Conservation (phyloP, 148 eudicot genomes). For the Chenopodium formosanum region DNA sequence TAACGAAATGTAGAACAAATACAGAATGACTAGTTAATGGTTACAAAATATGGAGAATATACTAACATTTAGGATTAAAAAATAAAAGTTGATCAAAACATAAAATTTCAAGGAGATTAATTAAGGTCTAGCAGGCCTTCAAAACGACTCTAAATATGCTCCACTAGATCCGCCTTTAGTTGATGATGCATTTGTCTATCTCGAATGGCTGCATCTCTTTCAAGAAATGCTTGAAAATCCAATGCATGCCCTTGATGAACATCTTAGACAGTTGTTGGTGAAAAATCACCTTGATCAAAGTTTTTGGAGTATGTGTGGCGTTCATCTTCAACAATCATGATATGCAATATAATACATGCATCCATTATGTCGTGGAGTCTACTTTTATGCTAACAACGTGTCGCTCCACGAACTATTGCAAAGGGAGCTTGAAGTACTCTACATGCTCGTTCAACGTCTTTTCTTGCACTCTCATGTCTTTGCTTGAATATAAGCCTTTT, state of each 20-base stretch:
- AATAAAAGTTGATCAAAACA: too few species aligned
- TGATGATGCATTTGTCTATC: not conserved
- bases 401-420: slow-evolving; percentile 5
- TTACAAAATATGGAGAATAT: too few species aligned
- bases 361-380: not conserved
- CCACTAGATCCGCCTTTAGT: slow-evolving; percentile 5
- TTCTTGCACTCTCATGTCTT: slow-evolving; percentile 16
- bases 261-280: not conserved
- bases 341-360: not conserved
- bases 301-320: not conserved
- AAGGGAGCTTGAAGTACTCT: not conserved
- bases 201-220: not conserved
- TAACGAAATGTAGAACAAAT: too few species aligned
- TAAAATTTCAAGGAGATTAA: too few species aligned
- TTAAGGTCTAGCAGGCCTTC: not conserved
- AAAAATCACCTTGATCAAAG: not conserved
- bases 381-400: not conserved
- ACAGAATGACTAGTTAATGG: too few species aligned
- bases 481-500: not conserved
- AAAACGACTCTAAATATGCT: slow-evolving; percentile 9
- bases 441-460: slow-evolving; percentile 19
- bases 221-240: not conserved
- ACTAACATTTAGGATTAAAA: too few species aligned
- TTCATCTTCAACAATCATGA: slow-evolving; percentile 3
- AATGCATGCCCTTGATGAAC: not conserved